These are phyloP conservation scores for Calonectria henricotiae DNA, from an alignment of 2,329 filamentous ascomycete genomes.

Conservation along the genomic window DNA sequence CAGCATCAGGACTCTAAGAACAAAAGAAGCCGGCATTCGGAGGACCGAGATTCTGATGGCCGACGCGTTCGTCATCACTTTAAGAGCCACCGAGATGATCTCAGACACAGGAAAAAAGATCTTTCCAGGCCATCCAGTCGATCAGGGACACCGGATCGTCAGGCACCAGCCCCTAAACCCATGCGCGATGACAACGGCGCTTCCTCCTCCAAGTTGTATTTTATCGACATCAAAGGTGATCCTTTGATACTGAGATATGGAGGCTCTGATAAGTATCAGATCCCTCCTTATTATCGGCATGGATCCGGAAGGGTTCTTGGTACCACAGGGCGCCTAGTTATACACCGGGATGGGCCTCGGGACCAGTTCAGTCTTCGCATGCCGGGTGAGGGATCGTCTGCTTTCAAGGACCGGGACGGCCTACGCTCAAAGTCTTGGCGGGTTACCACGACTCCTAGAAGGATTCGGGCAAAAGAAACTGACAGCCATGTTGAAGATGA, in stretches of 20 bases:
- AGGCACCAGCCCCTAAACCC: conserved; percentile 19
- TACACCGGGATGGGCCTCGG: conserved; percentile 76
- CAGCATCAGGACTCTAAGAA: conserved; percentile 44
- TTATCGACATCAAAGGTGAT: conserved; percentile 84
- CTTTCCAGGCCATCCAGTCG: conserved; percentile 23
- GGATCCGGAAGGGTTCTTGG: conserved; percentile 83
- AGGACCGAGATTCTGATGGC: conserved; percentile 43
- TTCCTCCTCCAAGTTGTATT: conserved; percentile 62
- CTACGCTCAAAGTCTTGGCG: conserved; percentile 63
- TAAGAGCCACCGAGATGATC: conserved; percentile 42
- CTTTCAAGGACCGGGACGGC: conserved; percentile 63
- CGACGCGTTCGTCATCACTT: conserved; percentile 42
- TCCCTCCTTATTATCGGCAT: conserved; percentile 80
- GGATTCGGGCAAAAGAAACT: conserved; percentile 56
- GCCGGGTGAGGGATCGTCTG: conserved; percentile 59
- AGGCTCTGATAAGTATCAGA: conserved; percentile 78
- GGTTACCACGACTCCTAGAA: conserved; percentile 60
- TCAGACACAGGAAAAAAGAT: conserved; percentile 40
- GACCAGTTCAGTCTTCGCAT: conserved; percentile 70
- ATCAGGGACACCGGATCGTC: conserved; percentile 34
- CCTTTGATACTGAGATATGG: conserved; percentile 83
- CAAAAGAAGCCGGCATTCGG: conserved; percentile 47
- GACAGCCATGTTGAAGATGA: conserved; percentile 52
- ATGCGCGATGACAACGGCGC: conserved; percentile 34
- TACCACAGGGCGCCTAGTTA: conserved; percentile 70